phyloP scores from a whole-genome alignment of 495 filamentous ascomycete genomes.

The Lophiostoma macrostomum region DNA sequence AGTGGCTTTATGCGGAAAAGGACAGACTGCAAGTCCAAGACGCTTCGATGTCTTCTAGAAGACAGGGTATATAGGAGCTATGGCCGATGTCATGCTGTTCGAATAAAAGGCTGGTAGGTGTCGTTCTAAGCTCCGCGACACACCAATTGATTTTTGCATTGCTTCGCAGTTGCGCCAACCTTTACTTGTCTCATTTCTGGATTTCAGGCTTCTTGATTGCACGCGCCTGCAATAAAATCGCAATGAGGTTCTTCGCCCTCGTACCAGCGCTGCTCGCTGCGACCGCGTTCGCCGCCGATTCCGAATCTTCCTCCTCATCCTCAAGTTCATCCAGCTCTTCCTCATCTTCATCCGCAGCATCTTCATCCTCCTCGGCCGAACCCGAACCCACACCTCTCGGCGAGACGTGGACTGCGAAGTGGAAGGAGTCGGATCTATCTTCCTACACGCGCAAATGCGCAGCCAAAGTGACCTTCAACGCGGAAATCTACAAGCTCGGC shows the following conservation, averaged over 20 bases:
- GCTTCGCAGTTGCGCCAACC: not conserved
- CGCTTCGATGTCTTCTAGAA: slow-evolving; percentile 6
- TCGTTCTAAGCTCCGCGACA: not conserved
- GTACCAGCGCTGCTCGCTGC: slow-evolving; percentile 12
- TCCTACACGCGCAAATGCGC: slow-evolving; percentile 13
- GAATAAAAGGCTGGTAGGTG: not conserved
- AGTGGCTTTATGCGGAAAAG: slow-evolving; percentile 4
- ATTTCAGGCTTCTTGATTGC: not conserved
- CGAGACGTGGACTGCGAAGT: slow-evolving; percentile 17
- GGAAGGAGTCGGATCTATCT: slow-evolving; percentile 7
- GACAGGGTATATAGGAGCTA: slow-evolving; percentile 10
- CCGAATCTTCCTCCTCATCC: slow-evolving; percentile 8
- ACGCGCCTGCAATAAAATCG: not conserved
- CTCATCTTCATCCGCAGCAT: not conserved
- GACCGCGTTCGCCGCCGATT: slow-evolving; percentile 6
- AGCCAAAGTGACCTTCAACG: slow-evolving; percentile 9
- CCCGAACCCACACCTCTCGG: slow-evolving; percentile 15
- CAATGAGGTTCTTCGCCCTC: slow-evolving; percentile 21
- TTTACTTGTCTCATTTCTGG: not conserved
- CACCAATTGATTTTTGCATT: not conserved
- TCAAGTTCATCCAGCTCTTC: slow-evolving; percentile 6
- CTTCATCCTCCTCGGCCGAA: slow-evolving; percentile 1
- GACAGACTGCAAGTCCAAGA: slow-evolving; percentile 17
- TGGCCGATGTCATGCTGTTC: not conserved
- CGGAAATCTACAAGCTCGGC: slow-evolving; percentile 26